Evolutionary conservation across 163 green algal genomes (phyloP).

Genomic region (Chlamydomonas reinhardtii): DNA sequence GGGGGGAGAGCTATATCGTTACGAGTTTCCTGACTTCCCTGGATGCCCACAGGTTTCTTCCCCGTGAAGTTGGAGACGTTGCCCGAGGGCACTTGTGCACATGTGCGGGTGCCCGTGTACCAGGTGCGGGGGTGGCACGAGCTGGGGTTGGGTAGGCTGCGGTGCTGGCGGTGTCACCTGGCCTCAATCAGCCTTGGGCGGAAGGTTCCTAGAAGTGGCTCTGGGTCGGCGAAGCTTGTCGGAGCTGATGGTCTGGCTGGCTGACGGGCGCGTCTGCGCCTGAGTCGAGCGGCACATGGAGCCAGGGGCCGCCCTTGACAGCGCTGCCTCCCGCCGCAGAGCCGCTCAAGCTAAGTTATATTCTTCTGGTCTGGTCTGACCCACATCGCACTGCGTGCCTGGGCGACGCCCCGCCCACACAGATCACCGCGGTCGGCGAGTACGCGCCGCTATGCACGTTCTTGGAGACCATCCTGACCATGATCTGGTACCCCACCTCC

Average conservation of each 20-base stretch:
- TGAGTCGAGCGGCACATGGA: too few species aligned
- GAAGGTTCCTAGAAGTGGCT: too few species aligned
- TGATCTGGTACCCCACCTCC: constrained; percentile 91
- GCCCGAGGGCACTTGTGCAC: constrained; percentile 83
- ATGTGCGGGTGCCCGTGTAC: constrained; percentile 88
- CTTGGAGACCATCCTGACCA: constrained; percentile 92
- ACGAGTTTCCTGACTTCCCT: too few species aligned
- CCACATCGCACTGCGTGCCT: too few species aligned
- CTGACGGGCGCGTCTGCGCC: too few species aligned
- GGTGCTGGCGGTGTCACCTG: neutral
- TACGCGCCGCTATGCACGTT: constrained; percentile 91
- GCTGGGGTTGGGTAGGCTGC: too few species aligned
- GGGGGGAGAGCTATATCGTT: too few species aligned
- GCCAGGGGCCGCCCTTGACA: too few species aligned
- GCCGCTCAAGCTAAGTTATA: too few species aligned
- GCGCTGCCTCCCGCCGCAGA: too few species aligned
- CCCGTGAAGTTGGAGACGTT: constrained; percentile 88
- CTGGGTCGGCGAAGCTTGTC: neutral
- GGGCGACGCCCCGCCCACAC: neutral
- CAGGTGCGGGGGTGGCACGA: constrained; percentile 64
- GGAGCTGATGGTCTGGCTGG: too few species aligned
- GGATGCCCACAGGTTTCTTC: constrained; percentile 83
- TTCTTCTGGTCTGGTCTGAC: too few species aligned
- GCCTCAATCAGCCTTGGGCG: neutral
- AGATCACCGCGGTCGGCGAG: constrained; percentile 84